Evolutionary conservation across 805 yeast species (phyloP), one percentile per base, ranked within the genome.

Genomic region (Ogataea allantospora): DNA sequence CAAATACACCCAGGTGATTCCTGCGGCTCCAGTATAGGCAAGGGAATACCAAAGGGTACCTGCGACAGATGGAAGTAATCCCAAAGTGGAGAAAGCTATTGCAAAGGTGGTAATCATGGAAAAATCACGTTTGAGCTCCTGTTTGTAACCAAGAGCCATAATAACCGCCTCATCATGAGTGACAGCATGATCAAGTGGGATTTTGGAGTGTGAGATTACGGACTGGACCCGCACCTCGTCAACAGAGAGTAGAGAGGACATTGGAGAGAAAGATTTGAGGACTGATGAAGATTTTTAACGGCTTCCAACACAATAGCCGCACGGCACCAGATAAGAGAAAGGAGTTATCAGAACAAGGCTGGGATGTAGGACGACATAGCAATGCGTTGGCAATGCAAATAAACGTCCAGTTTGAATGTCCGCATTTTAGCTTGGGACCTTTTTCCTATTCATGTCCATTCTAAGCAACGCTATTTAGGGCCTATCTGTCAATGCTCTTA

Each of bases 51-150:
- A 68, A 40, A 80, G 64, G n/a, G 82, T 71, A 6, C 85, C 75
- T 3, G 83, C 81, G 33, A 80, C 68, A 2, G 86, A 81, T 11
- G 83, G 81, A 57, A 82, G 69, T 38, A 80, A 68, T 7, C 83
- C 82, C 40, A 81, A 62, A 25, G 80, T 80, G 0, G 83, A 74
- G 53, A 81, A 80, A 2, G 83, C 73, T 13, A 80, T 82, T 15
- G 78, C 73, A 49, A 78, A 78, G 1, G 78, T 69, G 10, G 83
- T 68, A 57, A 73, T 64, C 30, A 78, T 54, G 8, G 75, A 67
- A 49, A 80, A 80, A 37, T 74, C 82, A 52, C 87, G 71, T 47
- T 75, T 73, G 48, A 80, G 73, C 53, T 81, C 86, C 50, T 74
- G 82, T 55, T 76, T 75, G 58, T 77, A 79, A 21, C 84, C 84